Evolutionary conservation across 2,329 filamentous ascomycete genomes (phyloP).

Genomic region (Verticillium nubilum): DNA sequence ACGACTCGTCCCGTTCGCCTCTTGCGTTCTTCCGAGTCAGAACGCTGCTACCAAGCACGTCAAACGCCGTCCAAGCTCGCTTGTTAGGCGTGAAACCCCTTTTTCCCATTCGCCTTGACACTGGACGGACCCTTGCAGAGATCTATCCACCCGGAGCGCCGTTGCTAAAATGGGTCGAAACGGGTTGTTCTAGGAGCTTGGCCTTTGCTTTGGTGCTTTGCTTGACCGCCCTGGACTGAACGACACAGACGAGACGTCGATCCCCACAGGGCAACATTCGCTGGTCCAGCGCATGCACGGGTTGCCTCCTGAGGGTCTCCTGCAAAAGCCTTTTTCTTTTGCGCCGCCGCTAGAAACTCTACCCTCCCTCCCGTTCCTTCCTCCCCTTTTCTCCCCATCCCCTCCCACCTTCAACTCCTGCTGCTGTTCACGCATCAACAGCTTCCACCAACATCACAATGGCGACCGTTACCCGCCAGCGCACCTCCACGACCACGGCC

Average conservation of each 20-base stretch:
- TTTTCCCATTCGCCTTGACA: not conserved
- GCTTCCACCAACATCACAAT: not conserved
- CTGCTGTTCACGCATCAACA: not conserved
- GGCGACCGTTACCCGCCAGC: not conserved
- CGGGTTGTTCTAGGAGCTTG: not conserved
- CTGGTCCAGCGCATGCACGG: not conserved
- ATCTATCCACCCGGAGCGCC: not conserved
- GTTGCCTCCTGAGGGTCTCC: not conserved
- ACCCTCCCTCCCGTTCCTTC: not conserved
- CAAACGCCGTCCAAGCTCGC: not conserved
- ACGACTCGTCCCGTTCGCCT: not conserved
- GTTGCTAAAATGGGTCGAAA: not conserved
- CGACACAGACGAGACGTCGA: not conserved
- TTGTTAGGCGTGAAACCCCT: not conserved
- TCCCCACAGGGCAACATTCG: not conserved
- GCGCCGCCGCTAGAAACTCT: not conserved
- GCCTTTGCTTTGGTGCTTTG: not conserved
- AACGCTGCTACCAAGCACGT: not conserved
- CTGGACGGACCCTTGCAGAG: not conserved
- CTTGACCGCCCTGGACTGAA: not conserved
- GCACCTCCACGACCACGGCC: not conserved
- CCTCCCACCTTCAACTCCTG: not conserved
- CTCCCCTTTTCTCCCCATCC: not conserved
- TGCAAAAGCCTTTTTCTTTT: not conserved
- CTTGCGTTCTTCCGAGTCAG: not conserved